phyloP scores from a whole-genome alignment of 495 filamentous ascomycete species.

The Glonium stellatum region DNA sequence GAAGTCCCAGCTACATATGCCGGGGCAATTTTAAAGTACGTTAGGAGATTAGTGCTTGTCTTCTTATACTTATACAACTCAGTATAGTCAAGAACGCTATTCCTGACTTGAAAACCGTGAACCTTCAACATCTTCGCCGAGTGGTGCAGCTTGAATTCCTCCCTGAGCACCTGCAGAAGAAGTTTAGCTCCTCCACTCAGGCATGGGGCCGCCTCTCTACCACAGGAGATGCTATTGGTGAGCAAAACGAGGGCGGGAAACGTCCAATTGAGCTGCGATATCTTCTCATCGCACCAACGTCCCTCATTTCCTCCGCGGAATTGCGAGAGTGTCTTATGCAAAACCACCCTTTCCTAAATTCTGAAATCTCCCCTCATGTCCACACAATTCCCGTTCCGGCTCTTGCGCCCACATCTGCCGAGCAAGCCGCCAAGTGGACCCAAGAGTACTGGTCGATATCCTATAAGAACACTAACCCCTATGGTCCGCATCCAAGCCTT shows the following conservation, averaged over 20 bases:
- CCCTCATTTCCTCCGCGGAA: constrained; percentile 6
- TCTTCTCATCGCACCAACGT: constrained; percentile 42
- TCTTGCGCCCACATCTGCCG: constrained; percentile 62
- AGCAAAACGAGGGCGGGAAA: background rate
- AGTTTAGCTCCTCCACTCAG: constrained; percentile 24
- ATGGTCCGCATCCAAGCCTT: constrained; percentile 62
- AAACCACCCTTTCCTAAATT: constrained; percentile 31
- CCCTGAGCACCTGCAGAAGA: constrained; percentile 43
- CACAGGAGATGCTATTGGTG: constrained; percentile 22
- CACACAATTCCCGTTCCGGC: constrained; percentile 59
- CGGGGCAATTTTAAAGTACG: constrained; percentile 20
- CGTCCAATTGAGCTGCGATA: constrained; percentile 19
- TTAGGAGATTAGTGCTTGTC: background rate
- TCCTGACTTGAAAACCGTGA: constrained; percentile 51
- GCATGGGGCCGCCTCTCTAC: constrained; percentile 20
- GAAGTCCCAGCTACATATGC: constrained; percentile 18
- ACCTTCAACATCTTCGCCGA: constrained; percentile 72
- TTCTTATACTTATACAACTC: constrained; percentile 7
- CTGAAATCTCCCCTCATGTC: constrained; percentile 41
- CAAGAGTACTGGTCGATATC: constrained; percentile 77
- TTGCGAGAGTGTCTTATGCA: constrained; percentile 39
- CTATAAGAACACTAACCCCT: constrained; percentile 75
- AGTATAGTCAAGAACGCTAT: constrained; percentile 45
- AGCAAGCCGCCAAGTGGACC: constrained; percentile 72
- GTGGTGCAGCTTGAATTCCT: constrained; percentile 68